Evolutionary conservation across 257 asterid species (phyloP), one percentile per base, ranked within the genome.

Genomic region (Echites panduratus): DNA sequence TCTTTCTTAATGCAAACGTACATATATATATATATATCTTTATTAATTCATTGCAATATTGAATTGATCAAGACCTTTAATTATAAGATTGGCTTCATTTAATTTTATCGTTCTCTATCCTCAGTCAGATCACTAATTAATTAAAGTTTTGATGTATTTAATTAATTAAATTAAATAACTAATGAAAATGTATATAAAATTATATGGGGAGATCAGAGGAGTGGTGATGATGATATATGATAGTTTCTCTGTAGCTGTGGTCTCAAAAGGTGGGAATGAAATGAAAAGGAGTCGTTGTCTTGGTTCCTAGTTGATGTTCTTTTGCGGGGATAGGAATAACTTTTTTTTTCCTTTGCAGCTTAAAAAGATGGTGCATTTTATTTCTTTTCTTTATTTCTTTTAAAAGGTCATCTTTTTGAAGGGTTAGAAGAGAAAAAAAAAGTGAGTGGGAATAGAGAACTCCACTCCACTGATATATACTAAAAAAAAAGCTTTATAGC

Each of bases 291-390:
- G 86, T 70, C 86, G 82, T 84, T 82, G 44, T 86, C 84, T 93
- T 93, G 95, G 97, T 91, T 77, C 81, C 79, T 91, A 82, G 89
- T 85, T 86, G 95, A 76, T 87, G 97, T 81, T 87, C 56, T 82
- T 82, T 87, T 86, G 85, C 83, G 89, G 86, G 79, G 77, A 77
- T 64, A 78, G 85, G 96, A 87, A 88, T 87, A 87, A 84, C 85
- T 82, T 77, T 80, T 76, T 47, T 20, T 75, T 77, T 75, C 57
- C 24, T 76, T 79, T 78, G 77, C 80, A 79, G 2, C 70, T 77
- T 80, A 87, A 80, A 90, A 86, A 82, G 82, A 76, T 72, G 72
- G 80, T 61, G 79, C 76, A 77, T 80, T 83, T 74, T 74, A 71
- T 48, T 72, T 58, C 24, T 41, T 41, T 35, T 53, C 45, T 75